Evolutionary conservation across 2,329 filamentous ascomycete species (phyloP), one percentile per base, ranked within the genome.

Genomic region (Ilyonectria robusta): DNA sequence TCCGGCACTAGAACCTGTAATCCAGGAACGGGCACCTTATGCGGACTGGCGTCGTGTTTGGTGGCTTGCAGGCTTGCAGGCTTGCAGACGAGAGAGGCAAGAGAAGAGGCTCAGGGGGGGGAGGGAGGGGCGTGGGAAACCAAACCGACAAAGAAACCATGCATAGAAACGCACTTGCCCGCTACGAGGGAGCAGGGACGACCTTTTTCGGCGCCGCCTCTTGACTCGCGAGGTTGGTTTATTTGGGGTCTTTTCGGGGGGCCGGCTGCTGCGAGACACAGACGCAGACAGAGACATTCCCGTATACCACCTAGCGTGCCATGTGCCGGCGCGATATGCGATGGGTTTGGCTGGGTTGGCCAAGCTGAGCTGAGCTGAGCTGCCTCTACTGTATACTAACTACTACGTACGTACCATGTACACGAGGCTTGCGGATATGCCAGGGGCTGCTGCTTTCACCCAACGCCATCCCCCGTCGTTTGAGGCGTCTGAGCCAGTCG

Each of bases 191-290:
- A 17, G 15, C 15, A n/a, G 15, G 40, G 44, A 23, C 44, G 44
- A 23, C 44, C 13, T 23, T 10, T 33, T 19, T 17, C n/a, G 19
- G 13, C 19, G n/a, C 19, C 19, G n/a, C 19, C 21, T 51, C 29
- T 51, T 51, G 48, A 51, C 48, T 50, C 47, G 47, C 47, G 26
- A 51, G 48, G 48, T 13, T 51, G 48, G 48, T 29, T 9, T 31
- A 17, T 31, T n/a, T 21, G 21, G 21, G 21, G 21, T 21, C 21
- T 21, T 21, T 21, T 21, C 21, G 21, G 15, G 17, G 37, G 37
- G 37, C 17, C 4, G 5, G 40, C 15, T 42, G 40, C n/a, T 40
- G 13, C 37, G 13, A 13, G 11, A 15, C 47, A 19, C 6, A 50
- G 47, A 50, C 26, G 23, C 19, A 31, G n/a, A 33, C 29, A 5